Evolutionary conservation across 352 stramenopile species (phyloP), one percentile per base, ranked within the genome.

Genomic region (Phytopythium montanum): DNA sequence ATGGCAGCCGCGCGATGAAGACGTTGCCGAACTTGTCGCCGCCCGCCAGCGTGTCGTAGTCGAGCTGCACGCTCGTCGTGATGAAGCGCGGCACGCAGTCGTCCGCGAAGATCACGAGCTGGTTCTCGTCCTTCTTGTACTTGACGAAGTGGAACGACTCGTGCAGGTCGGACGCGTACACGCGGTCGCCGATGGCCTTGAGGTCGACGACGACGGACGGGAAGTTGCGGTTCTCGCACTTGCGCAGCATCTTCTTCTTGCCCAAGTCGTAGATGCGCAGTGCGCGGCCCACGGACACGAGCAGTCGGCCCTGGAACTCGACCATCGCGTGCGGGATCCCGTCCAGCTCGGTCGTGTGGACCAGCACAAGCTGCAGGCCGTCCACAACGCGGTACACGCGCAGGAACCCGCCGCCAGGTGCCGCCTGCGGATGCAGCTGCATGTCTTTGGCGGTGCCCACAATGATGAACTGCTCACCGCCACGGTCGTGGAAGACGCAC

Each of bases 11-110:
- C 39, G 98, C 76, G 18, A 99, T 85, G 59, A 98, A 99, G 13
- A 99, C 76, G 74, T 99, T 99, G 36, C 98, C 98, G 74, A 99
- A 99, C 69, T 99, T 99, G 79, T 99, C 97, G 1, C 86, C 96
- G 51, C 97, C 97, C 9, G 96, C 97, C 34, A 99, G 87, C 23
- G 97, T 99, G 65, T 99, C 97, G 67, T 99, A 99, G 78, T 99
- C 98, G 8, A 99, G 54, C 70, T 95, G 57, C 77, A 94, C 64
- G 75, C 90, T 85, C 65, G 86, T 72, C 1, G 85, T 95, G 55
- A 95, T 81, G 51, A 88, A 90, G 14, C 85, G 80, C 28, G 89
- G 87, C 21, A 96, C 83, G 57, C 81, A 90, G 73, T 99, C 97
- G 68, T 98, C 96, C 0, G 97, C 97, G 67, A 99, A 98, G 52